A percentile compares a stretch with the other conserved stretches of the same genome.
These are phyloP conservation scores for Hypoxylon sp. DNA, from an alignment of 2,329 filamentous ascomycete species.

Conservation along the genomic window DNA sequence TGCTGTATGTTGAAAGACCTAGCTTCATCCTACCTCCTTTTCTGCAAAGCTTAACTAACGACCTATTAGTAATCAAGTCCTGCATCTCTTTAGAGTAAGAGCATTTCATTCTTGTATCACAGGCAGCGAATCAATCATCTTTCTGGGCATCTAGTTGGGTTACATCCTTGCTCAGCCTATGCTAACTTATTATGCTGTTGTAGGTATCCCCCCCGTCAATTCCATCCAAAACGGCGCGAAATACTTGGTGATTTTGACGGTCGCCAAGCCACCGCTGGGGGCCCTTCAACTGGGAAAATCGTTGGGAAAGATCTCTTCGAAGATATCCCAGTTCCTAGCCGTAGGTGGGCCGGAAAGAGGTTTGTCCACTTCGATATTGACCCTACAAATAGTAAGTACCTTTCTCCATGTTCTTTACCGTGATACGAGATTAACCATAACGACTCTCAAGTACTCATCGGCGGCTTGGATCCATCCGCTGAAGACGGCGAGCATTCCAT, in stretches of 20 bases:
- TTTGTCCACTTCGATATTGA: constrained; percentile 49
- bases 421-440: constrained; percentile 7
- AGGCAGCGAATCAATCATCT: background rate
- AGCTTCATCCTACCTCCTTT: background rate
- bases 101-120: background rate
- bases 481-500: constrained; percentile 42
- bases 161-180: background rate
- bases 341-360: constrained; percentile 42
- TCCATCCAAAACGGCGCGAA: constrained; percentile 41
- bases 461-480: constrained; percentile 21
- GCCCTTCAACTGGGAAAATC: constrained; percentile 20
- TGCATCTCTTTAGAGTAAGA: constrained; percentile 46
- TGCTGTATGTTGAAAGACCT: constrained; percentile 41
- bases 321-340: constrained; percentile 28
- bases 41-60: constrained; percentile 4
- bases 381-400: constrained; percentile 41
- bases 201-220: constrained; percentile 47
- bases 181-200: constrained; percentile 17
- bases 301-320: constrained; percentile 42
- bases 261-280: background rate
- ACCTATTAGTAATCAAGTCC: constrained; percentile 43
- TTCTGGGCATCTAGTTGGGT: background rate
- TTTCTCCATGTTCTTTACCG: background rate
- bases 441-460: constrained; percentile 40
- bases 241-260: background rate